phyloP scores from a whole-genome alignment of 176 grass and related monocot species.

The Aegilops bicornis region DNA sequence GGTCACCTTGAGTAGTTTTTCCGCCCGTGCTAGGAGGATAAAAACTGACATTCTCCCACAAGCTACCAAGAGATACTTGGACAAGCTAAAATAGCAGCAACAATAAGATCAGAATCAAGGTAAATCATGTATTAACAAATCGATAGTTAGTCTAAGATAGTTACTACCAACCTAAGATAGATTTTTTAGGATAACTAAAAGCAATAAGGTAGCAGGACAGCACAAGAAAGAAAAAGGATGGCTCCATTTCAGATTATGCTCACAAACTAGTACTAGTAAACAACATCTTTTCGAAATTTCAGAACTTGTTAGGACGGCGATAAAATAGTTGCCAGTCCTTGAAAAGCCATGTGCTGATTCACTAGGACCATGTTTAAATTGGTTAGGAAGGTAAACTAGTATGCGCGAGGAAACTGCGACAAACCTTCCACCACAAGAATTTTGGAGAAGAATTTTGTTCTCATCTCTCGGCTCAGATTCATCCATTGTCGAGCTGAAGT shows the following conservation, averaged over 20 bases:
- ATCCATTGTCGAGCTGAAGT: conserved; percentile 48
- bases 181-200: neutral
- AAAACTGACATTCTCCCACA: conserved; percentile 87
- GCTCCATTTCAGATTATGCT: conserved; percentile 24
- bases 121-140: conserved; percentile 9
- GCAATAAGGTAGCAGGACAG: neutral
- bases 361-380: conserved; percentile 17
- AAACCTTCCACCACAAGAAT: conserved; percentile 77
- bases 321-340: neutral
- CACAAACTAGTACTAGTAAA: neutral
- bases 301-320: neutral
- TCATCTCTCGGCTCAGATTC: conserved; percentile 50
- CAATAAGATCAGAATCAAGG: conserved; percentile 2
- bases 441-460: conserved; percentile 61
- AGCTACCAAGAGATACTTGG: conserved; percentile 86
- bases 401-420: conserved; percentile 9
- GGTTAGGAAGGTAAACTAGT: neutral
- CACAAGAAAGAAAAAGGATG: neutral
- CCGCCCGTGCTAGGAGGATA: conserved; percentile 57
- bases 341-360: neutral
- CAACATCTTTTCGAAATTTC: too few species aligned
- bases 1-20: conserved; percentile 77
- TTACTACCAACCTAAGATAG: conserved; percentile 17
- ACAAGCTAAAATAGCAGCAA: conserved; percentile 60
- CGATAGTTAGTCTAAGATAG: neutral